Evolutionary conservation across 2,329 filamentous ascomycete genomes (phyloP).

Genomic region (Trichophyton simii): DNA sequence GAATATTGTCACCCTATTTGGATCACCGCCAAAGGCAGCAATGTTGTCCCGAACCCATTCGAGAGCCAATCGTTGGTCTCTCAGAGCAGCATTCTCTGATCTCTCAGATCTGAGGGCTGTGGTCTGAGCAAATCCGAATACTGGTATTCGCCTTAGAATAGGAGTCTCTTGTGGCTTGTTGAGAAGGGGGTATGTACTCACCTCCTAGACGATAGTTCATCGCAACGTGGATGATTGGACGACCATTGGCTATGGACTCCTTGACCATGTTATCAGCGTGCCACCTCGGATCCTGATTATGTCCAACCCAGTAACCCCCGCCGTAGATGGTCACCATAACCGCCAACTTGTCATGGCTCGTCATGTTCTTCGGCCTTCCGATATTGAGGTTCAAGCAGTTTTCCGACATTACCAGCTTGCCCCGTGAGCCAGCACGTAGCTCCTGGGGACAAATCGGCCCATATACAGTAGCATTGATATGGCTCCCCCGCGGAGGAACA

Average conservation of each 20-base stretch:
- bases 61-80: constrained; percentile 46
- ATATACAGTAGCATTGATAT: constrained; percentile 1
- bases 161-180: background rate
- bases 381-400: constrained; percentile 54
- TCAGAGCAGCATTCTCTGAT: constrained; percentile 49
- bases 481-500: background rate
- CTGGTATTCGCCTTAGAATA: background rate
- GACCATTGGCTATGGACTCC: constrained; percentile 35
- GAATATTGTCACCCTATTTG: constrained; percentile 62
- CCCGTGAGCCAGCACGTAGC: background rate
- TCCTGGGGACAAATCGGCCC: constrained; percentile 5
- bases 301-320: background rate
- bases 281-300: constrained; percentile 4
- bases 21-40: constrained; percentile 43
- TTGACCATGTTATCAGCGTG: constrained; percentile 24
- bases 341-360: constrained; percentile 43
- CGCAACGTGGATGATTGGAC: constrained; percentile 61
- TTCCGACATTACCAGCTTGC: constrained; percentile 28
- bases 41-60: constrained; percentile 47
- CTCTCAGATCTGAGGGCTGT: constrained; percentile 55
- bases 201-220: constrained; percentile 67
- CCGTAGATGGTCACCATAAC: constrained; percentile 62
- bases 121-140: constrained; percentile 59
- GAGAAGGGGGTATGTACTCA: background rate
- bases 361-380: constrained; percentile 46